Conservation (phyloP, 305 asterid species). For the Fraxinus latifolia region DNA sequence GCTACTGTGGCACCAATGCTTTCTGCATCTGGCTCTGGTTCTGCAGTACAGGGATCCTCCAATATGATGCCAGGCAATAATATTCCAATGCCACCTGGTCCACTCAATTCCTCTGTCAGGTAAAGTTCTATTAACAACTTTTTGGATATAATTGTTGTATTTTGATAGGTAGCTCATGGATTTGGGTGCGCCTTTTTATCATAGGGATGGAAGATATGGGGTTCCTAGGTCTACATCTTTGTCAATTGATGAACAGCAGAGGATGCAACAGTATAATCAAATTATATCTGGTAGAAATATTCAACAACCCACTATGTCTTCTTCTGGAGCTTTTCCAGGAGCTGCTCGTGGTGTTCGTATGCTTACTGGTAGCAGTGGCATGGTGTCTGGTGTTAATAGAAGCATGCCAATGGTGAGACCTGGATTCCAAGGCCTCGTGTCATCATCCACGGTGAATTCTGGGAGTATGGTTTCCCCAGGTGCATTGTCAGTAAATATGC, state of each 20-base stretch:
- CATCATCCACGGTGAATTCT: slow-evolving; percentile 51
- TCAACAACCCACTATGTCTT: slow-evolving; percentile 41
- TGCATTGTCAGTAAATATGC: slow-evolving; percentile 42
- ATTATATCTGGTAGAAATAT: slow-evolving; percentile 47
- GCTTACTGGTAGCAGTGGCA: slow-evolving; percentile 47
- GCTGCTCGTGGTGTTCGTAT: slow-evolving; percentile 50
- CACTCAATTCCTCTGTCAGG: slow-evolving; percentile 57
- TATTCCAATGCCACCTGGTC: slow-evolving; percentile 46
- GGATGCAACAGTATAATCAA: slow-evolving; percentile 57
- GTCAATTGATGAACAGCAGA: slow-evolving; percentile 58
- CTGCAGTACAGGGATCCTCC: slow-evolving; percentile 50
- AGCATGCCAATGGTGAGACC: slow-evolving; percentile 58
- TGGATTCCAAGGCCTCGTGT: slow-evolving; percentile 51
- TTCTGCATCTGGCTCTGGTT: slow-evolving; percentile 44
- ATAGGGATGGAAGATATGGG: slow-evolving; percentile 56
- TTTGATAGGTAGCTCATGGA: slow-evolving; percentile 8
- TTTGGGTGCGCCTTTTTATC: slow-evolving; percentile 19
- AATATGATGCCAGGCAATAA: slow-evolving; percentile 51
- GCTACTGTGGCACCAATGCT: slow-evolving; percentile 37
- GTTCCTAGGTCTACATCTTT: slow-evolving; percentile 53
- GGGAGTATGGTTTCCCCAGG: slow-evolving; percentile 58
- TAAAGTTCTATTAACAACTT: slow-evolving; percentile 28
- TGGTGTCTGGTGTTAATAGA: slow-evolving; percentile 45
- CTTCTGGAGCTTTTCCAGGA: slow-evolving; percentile 54
- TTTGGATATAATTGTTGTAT: slow-evolving; percentile 15